A percentile compares a stretch with the other conserved stretches of the same genome.
These are phyloP conservation scores for Penicillium cosmopolitanum DNA, from an alignment of 495 filamentous ascomycete genomes.

Conservation along the genomic window DNA sequence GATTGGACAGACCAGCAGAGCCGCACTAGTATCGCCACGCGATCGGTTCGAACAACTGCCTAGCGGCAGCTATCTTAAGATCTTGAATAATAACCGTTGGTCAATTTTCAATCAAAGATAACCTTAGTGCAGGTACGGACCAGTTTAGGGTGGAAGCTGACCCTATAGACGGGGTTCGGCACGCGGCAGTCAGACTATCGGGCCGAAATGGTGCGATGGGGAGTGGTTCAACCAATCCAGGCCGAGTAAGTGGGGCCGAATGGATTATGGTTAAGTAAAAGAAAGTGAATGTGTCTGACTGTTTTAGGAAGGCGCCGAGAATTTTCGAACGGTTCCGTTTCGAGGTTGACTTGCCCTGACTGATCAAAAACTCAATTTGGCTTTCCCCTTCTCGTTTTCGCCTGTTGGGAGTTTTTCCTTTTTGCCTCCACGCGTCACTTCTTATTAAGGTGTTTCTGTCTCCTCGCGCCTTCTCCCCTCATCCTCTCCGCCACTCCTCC, in stretches of 20 bases:
- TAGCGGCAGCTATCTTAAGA: slow-evolving; percentile 1
- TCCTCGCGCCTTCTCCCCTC: background rate
- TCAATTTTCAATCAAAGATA: slow-evolving; percentile 6
- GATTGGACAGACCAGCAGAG: slow-evolving; percentile 1
- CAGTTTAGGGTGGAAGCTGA: too few relatives aligned
- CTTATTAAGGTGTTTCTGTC: background rate
- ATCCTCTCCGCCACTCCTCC: background rate
- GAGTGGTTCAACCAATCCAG: background rate
- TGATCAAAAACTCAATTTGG: background rate
- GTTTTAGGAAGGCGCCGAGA: slow-evolving; percentile 9
- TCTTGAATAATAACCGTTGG: slow-evolving; percentile 4
- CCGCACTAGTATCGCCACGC: slow-evolving; percentile 4
- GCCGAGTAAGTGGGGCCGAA: background rate
- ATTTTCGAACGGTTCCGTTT: slow-evolving; percentile 1
- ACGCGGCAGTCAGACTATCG: slow-evolving; percentile 3
- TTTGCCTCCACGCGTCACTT: background rate
- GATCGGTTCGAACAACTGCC: background rate
- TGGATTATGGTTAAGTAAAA: slow-evolving; percentile 2
- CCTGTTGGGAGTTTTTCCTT: background rate
- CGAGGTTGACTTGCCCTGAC: background rate
- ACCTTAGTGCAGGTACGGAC: slow-evolving; percentile 2
- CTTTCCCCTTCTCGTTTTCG: background rate
- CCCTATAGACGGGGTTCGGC: background rate
- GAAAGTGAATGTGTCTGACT: background rate
- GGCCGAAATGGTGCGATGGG: background rate